Conservation (phyloP, 177 flowering plant genomes). For the Tripterygium wilfordii region DNA sequence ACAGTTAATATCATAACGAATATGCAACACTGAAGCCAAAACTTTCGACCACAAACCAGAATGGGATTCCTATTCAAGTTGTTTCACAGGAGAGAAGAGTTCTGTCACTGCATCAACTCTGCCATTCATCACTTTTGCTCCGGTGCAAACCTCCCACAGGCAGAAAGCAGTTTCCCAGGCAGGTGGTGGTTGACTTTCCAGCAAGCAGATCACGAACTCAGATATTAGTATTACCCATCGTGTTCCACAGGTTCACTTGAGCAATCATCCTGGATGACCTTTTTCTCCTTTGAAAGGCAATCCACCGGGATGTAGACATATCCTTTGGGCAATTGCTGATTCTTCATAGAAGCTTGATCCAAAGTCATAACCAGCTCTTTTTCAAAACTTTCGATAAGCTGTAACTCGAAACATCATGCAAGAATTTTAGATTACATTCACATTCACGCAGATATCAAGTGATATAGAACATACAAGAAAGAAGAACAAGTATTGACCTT, state of each 20-base stretch:
- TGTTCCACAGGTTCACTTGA: constrained; percentile 28
- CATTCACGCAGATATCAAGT: background rate
- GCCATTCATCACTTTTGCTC: too few species aligned
- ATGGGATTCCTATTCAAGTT: too few species aligned
- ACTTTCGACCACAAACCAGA: too few species aligned
- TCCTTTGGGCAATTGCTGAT: constrained; percentile 81
- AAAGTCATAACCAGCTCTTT: constrained; percentile 92
- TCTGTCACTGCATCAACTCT: too few species aligned
- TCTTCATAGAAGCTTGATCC: constrained; percentile 84
- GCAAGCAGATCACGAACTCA: constrained; percentile 6
- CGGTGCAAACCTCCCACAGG: too few species aligned
- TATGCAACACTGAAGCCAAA: constrained; percentile 53
- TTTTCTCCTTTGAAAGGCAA: constrained; percentile 61
- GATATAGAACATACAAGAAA: background rate
- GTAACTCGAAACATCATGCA: constrained; percentile 4
- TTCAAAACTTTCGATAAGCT: constrained; percentile 75
- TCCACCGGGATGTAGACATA: constrained; percentile 79
- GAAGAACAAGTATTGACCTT: constrained; percentile 35
- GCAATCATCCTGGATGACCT: constrained; percentile 24
- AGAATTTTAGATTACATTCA: background rate
- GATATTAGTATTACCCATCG: constrained; percentile 37
- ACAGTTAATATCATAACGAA: constrained; percentile 45
- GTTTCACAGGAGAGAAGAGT: too few species aligned
- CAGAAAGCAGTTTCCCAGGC: constrained; percentile 6
- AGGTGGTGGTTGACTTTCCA: constrained; percentile 9